These are phyloP conservation scores for Gossypium mustelinum DNA, from an alignment of 345 rosid species.

Conservation along the genomic window DNA sequence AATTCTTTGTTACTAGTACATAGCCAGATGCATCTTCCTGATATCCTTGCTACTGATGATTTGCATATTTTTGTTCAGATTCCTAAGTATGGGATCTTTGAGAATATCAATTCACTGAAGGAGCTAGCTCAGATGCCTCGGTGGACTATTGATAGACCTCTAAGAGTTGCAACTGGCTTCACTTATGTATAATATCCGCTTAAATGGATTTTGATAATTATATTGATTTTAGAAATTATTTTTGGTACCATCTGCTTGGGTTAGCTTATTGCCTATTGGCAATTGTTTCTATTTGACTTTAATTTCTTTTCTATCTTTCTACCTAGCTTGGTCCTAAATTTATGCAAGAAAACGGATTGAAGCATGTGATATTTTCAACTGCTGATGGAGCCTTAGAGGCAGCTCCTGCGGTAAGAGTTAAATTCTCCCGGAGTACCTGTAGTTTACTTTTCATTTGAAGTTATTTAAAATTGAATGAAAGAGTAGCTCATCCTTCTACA, in stretches of 20 bases:
- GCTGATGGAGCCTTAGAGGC: slow-evolving; percentile 99
- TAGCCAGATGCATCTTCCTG: background rate
- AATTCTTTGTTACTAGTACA: background rate
- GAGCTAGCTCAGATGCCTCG: slow-evolving; percentile 86
- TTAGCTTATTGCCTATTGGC: slow-evolving; percentile 9
- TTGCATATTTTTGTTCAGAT: slow-evolving; percentile 43
- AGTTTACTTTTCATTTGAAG: background rate
- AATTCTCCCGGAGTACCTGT: background rate
- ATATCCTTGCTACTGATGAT: slow-evolving; percentile 13
- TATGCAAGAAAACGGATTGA: slow-evolving; percentile 69
- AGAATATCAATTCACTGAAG: slow-evolving; percentile 71
- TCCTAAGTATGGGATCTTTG: slow-evolving; percentile 89
- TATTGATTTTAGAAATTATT: background rate
- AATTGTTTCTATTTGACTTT: slow-evolving; percentile 23
- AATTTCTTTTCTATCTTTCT: slow-evolving; percentile 7
- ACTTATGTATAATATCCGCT: slow-evolving; percentile 56
- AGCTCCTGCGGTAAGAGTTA: slow-evolving; percentile 83
- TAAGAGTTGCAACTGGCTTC: slow-evolving; percentile 92
- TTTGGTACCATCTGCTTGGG: slow-evolving; percentile 1
- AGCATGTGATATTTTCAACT: slow-evolving; percentile 77
- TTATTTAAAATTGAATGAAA: slow-evolving; percentile 2
- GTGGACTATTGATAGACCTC: slow-evolving; percentile 84
- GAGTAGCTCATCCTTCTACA: background rate
- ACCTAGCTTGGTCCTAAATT: slow-evolving; percentile 87
- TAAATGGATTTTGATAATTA: slow-evolving; percentile 16